Evolutionary conservation across 1,139 yeast species (phyloP), one percentile per base, ranked within the genome.

Genomic region (Suhomyces choctaworum): DNA sequence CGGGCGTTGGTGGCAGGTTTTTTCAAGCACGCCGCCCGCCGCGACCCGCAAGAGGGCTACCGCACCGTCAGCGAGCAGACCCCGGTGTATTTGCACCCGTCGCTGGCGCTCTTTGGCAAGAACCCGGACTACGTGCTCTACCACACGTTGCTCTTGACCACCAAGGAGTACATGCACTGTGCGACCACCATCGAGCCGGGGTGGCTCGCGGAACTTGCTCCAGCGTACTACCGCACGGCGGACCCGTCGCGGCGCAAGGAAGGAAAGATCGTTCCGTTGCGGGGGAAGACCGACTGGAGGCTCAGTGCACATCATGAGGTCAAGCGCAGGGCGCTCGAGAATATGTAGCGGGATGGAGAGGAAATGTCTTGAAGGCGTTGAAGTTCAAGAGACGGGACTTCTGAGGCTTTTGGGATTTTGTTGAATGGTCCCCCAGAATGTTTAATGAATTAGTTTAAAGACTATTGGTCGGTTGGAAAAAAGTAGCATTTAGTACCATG

Each of bases 141-240:
- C 53, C 95, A 90, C 53, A 82, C 94, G 5, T 66, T 92, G 37
- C 66, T 90, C 29, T 67, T 87, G 50, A 92, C 97, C 0, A 74
- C 88, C 4, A 80, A 80, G 52, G 97, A 90, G 64, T 92, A 89
- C 57, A 88, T 92, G 96, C 94, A 88, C 41, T 84, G 88, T 49
- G 85, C 82, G 7, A 82, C 95, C 0, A 70, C 76, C 4, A 81
- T 92, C 34, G 94, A 88, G 38, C 90, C 97, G 0, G 70, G 70
- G 45, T 90, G 97, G 97, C 66, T 92, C 27, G 70, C 82, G 6
- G 89, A 85, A 48, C 74, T 79, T 25, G 97, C 97, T 2, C 97
- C 98, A 1, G 79, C 80, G 34, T 90, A 82, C 59, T 92, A 86
- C 71, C 80, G 81, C 56, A 73, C 71, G 7, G 74, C 82, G 0